phyloP scores from a whole-genome alignment of 805 yeast species.

The Hanseniaspora singularis region DNA sequence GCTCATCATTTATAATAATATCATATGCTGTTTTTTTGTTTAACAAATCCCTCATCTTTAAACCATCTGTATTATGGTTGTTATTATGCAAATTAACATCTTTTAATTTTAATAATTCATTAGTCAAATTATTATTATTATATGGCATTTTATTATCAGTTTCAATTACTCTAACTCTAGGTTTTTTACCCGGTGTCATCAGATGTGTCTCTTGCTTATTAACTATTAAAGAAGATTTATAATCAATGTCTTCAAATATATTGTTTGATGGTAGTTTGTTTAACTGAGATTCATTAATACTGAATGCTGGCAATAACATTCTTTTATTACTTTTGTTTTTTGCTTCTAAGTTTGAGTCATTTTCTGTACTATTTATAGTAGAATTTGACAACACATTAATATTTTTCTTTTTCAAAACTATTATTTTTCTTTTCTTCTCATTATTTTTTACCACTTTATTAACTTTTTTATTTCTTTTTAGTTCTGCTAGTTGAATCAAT shows the following conservation, averaged over 20 bases:
- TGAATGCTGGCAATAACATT: conserved; percentile 3
- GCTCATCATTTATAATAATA: conserved; percentile 11
- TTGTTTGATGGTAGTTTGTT: background rate
- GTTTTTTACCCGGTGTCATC: conserved; percentile 21
- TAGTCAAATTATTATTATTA: background rate
- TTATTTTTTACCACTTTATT: too few species aligned
- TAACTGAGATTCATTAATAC: background rate
- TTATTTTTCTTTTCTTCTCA: background rate
- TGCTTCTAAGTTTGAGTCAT: too few species aligned
- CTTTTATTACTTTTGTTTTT: background rate
- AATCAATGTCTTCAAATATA: background rate
- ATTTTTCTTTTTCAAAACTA: background rate
- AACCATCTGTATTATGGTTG: background rate
- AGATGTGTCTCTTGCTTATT: conserved; percentile 9
- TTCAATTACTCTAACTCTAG: conserved; percentile 21
- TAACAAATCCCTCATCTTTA: conserved; percentile 13
- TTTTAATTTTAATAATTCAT: background rate
- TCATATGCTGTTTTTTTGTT: conserved; percentile 21
- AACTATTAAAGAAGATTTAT: background rate
- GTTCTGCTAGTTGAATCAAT: background rate
- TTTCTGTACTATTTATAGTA: too few species aligned
- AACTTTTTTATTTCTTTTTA: conserved; percentile 1
- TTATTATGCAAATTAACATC: conserved; percentile 1
- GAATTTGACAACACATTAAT: background rate
- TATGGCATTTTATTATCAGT: conserved; percentile 7